Evolutionary conservation across 225 moss, liverwort and hornwort genomes (phyloP).

Genomic region (Sphagnum tenellum): DNA sequence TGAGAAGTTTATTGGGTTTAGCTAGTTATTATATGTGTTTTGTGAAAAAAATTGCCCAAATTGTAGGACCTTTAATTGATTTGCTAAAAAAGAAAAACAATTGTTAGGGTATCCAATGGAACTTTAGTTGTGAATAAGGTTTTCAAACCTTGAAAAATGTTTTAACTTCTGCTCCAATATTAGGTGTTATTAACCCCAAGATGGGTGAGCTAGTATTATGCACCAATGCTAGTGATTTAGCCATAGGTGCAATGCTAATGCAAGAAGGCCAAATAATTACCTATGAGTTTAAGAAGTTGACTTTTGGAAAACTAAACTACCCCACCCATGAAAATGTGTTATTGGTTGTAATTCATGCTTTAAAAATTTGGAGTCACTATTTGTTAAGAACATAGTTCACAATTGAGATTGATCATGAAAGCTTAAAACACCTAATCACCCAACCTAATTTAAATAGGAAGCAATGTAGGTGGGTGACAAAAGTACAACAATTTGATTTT

Average conservation of each 20-base stretch:
- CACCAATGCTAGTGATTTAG: conserved; percentile 1
- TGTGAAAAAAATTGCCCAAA: not conserved
- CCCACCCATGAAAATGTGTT: not conserved
- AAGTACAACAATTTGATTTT: not conserved
- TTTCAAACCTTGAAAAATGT: not conserved
- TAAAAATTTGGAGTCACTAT: not conserved
- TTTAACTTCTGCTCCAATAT: not conserved
- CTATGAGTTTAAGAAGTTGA: not conserved
- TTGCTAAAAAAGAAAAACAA: not conserved
- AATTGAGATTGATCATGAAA: not conserved
- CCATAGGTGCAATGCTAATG: conserved; percentile 1
- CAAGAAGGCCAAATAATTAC: not conserved
- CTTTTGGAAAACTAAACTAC: conserved; percentile 1
- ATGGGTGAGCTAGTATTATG: not conserved
- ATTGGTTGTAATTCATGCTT: not conserved
- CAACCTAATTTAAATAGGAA: not conserved
- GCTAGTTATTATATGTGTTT: not conserved
- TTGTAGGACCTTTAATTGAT: not conserved
- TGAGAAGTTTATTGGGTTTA: not conserved
- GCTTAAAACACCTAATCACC: not conserved
- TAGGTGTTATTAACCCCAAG: not conserved
- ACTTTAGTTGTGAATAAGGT: not conserved
- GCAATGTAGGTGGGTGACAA: not conserved
- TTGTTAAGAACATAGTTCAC: not conserved
- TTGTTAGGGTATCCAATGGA: not conserved